A percentile compares a stretch with the other conserved stretches of the same genome.
Conservation (phyloP, 2,329 filamentous ascomycete genomes). For the Clarireedia sp. region DNA sequence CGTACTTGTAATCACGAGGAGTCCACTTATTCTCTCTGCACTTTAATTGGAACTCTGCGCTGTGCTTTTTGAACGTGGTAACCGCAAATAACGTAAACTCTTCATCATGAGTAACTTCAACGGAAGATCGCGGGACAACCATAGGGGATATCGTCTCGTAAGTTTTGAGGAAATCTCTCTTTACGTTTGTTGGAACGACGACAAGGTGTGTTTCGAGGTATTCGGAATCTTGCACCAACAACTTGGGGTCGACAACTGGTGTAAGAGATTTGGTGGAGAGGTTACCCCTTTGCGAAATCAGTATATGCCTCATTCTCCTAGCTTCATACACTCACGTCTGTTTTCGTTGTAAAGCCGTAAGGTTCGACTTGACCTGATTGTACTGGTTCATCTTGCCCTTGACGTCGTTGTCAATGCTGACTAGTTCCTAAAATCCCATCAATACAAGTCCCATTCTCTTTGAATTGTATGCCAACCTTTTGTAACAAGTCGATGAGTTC, state of each 20-base stretch:
- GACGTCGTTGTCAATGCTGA: conserved; percentile 91
- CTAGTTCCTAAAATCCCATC: conserved; percentile 57
- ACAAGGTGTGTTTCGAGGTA: conserved; percentile 95
- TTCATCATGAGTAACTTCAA: conserved; percentile 73
- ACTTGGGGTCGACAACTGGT: conserved; percentile 72
- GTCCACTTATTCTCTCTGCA: conserved; percentile 91
- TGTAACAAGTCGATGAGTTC: conserved; percentile 83
- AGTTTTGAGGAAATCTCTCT: conserved; percentile 80
- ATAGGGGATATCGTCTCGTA: conserved; percentile 87
- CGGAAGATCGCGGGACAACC: conserved; percentile 85
- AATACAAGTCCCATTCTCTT: background rate
- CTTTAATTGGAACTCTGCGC: conserved; percentile 82
- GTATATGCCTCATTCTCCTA: background rate
- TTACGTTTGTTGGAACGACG: conserved; percentile 69
- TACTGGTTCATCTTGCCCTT: conserved; percentile 93
- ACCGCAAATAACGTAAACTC: conserved; percentile 87
- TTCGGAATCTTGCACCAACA: conserved; percentile 83
- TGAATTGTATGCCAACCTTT: conserved; percentile 49
- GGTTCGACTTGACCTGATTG: conserved; percentile 79
- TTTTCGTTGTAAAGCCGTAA: conserved; percentile 73
- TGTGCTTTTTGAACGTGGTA: conserved; percentile 88
- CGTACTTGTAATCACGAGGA: conserved; percentile 87
- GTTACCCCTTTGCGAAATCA: conserved; percentile 58
- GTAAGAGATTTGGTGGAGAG: conserved; percentile 88
- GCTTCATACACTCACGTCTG: conserved; percentile 59